Base-by-base conservation (phyloP, 1,284 basidiomycete genomes). In the Austropuccinia psidii region DNA sequence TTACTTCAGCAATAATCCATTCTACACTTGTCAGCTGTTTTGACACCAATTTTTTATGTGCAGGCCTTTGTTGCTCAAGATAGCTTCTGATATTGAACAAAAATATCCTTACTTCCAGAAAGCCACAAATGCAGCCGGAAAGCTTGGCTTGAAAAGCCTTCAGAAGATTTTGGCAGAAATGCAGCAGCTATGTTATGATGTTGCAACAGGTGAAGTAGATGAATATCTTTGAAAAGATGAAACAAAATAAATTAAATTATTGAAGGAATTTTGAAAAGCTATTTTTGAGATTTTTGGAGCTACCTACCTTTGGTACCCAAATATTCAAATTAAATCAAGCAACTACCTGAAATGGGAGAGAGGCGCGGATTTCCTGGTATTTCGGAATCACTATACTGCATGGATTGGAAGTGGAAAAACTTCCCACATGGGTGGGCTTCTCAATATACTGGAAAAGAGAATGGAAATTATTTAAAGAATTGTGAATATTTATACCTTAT, bases 361-460 rank as follows among this genome's bases (percentile, higher is more conserved):
- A 50, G 39, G 17, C 43, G 21, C 29, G 66, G 66, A 13, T 57
- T 68, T 35, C 52, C 66, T 7, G 66, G 66, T 27, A 39, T 31
- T 21, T 31, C 57, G 15, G 66, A 52, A 21, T 68, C 39, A 27
- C 31, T 68, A 21, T 37, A 68, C 35, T 55, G 50, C 24, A 68
- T 52, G 47, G 50, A 55, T 41, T 68, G 66, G 50, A 24, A 57
- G 39, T 68, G 54, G 52, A 68, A 68, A 52, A 68, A 68, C 39
- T 57, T 6, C 66, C 66, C 66, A 35, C 27, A 31, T 37, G 39
- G 31, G 8, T 68, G 66, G 66, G 27, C 47, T 55, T 24, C 21
- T 43, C 52, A 39, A 9, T 68, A 39, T 29, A 37, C n/a, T 43
- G 66, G 66, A 37, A 68, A 68, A 57, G 31, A 39, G 45, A 68